phyloP scores from a whole-genome alignment of 306 rosid genomes.

The Sechiopsis laciniata region DNA sequence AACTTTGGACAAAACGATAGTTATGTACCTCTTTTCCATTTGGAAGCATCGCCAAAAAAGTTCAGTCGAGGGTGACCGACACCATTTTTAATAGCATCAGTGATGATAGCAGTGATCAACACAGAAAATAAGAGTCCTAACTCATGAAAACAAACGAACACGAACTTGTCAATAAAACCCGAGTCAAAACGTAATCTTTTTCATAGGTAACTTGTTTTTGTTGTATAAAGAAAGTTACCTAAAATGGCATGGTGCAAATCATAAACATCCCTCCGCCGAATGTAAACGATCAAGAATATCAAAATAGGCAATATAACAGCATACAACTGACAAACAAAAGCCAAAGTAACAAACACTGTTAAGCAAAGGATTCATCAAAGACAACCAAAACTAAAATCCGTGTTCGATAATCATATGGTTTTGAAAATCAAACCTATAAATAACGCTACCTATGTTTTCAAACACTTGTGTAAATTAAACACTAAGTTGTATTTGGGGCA shows the following conservation, averaged over 20 bases:
- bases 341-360: conserved; percentile 1
- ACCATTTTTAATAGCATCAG: conserved; percentile 73
- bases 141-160: conserved; percentile 26
- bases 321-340: conserved; percentile 48
- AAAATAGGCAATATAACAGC: conserved; percentile 69
- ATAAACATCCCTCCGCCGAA: conserved; percentile 71
- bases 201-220: background rate
- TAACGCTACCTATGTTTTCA: no score
- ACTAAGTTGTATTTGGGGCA: no score
- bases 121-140: conserved; percentile 74
- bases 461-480: no score
- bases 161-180: background rate
- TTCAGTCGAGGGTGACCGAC: conserved; percentile 97
- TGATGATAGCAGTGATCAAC: conserved; percentile 67
- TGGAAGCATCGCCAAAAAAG: conserved; percentile 95
- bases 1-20: no score
- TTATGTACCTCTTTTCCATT: conserved; percentile 56
- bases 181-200: background rate
- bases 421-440: no score
- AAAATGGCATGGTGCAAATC: conserved; percentile 81
- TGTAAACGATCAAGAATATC: conserved; percentile 54
- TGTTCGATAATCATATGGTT: no score
- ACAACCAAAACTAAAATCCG: no score
- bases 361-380: no score
- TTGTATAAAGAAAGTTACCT: conserved; percentile 37